Evolutionary conservation across 352 stramenopile species (phyloP), one percentile per base, ranked within the genome.

Genomic region (Phytopythium oedochilum): DNA sequence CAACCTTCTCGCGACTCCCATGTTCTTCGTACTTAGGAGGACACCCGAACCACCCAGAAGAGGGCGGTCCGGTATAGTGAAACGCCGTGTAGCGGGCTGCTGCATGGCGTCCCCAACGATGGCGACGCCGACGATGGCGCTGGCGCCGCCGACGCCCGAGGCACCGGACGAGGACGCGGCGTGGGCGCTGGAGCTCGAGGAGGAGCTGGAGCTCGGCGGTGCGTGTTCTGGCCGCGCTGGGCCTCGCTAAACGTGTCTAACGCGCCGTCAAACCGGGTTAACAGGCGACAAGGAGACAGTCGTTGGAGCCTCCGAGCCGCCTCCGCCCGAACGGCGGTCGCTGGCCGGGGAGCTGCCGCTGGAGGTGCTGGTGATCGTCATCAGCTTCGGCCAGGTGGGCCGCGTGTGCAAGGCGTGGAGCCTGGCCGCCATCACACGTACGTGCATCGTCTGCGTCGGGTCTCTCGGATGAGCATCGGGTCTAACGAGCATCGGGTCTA

Each of bases 341-440:
- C 39, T 78, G 1, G 77, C 74, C 9, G 73, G 66, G 20, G 66
- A 79, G 12, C 67, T 94, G 50, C 84, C 82, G 9, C 77, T 84
- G 11, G 82, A 94, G 45, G 84, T 92, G 31, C 63, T 94, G 9
- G 62, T 86, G 28, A 68, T 84, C 31, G 75, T 92, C 34, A 70
- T 90, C 54, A 77, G 70, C 46, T 92, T 84, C 36, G 75, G 71
- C 0, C 74, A 79, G 59, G 80, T 94, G 3, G 82, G 84, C 22
- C 82, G 84, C 25, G 73, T 94, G 29, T 92, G 78, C 55, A 91
- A 90, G 49, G 65, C 82, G 11, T 94, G 82, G 84, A 92, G 84
- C 62, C 69, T 90, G 50, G 84, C 84, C 14, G 75, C 71, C 22
- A 77, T 81, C 59, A 71, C 73, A 34, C 40, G 77, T 88, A 62